Evolutionary conservation across 495 filamentous ascomycete genomes (phyloP), one percentile per base, ranked within the genome.

Genomic region (Terfezia claveryi): DNA sequence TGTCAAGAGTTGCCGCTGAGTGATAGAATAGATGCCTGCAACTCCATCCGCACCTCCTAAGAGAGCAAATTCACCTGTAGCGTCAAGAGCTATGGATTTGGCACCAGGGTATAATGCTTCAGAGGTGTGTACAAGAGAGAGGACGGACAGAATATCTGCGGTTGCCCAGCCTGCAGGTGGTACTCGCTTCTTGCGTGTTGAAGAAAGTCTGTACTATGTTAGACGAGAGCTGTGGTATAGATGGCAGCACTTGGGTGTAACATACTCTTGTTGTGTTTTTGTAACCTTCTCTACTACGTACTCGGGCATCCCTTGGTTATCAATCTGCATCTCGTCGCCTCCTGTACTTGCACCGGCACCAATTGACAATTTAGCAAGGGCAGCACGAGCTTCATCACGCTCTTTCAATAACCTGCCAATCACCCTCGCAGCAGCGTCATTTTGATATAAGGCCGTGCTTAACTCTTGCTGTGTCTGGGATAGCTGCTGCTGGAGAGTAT

Each of bases 391-490:
- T 65, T 96, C 89, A 62, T 96, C 89, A 54, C 92, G 72, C 70
- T 98, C 91, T 62, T 75, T 79, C 16, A 85, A 82, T 64, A 98
- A 64, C 36, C 92, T 77, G 44, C 85, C 87, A 68, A 96, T 93
- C 52, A 98, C 91, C 55, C 92, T 75, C 8, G 89, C 79, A 38
- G 91, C 91, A 9, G 89, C 92, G 74, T 98, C 91, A 62, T 95
- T 81, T 68, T 95, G 87, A 68, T 98, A 98, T 38, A 98, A 75
- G 12, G 91, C 85, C 2, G 87, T 85, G 50, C 84, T 83, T 36
- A 98, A 78, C 70, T 98, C 92, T 68, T 96, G 88, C 62, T 88
- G 74, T 32, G 85, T 91, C 63, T 93, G 86, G 49, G 81, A 74
- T 57, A 98, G 70, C 57, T 94, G 87, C 66, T 94, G 84, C 67